phyloP scores from a whole-genome alignment of 148 eudicot species.

The Selenicereus undatus region DNA sequence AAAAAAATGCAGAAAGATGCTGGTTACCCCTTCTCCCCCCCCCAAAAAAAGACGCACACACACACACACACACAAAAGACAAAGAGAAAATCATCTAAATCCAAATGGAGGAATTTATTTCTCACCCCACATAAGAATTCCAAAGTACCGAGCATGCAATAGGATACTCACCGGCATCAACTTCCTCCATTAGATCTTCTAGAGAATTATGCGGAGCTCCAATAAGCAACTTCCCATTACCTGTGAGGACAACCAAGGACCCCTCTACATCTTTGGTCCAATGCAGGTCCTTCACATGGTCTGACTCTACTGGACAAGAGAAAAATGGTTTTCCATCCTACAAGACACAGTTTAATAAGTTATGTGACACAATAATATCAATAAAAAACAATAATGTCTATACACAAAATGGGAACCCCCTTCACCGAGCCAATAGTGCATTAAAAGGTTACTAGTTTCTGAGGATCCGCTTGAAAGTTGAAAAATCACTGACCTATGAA shows the following conservation, averaged over 20 bases:
- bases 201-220: slow-evolving; percentile 57
- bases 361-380: background rate
- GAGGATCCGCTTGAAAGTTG: background rate
- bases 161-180: slow-evolving; percentile 68
- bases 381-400: background rate
- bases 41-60: background rate
- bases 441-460: background rate
- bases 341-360: slow-evolving; percentile 9
- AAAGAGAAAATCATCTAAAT: background rate
- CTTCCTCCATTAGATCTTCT: slow-evolving; percentile 49
- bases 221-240: slow-evolving; percentile 43
- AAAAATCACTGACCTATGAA: background rate
- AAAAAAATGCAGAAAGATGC: background rate
- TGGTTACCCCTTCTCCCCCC: background rate
- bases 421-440: background rate
- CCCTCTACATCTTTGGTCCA: slow-evolving; percentile 55
- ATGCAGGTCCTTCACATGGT: slow-evolving; percentile 60
- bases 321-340: slow-evolving; percentile 57
- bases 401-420: background rate
- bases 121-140: background rate
- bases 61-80: too few relatives aligned
- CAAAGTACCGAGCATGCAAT: background rate
- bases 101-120: background rate
- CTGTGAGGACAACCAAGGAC: slow-evolving; percentile 56
- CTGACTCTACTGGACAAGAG: slow-evolving; percentile 54